Evolutionary conservation across 495 filamentous ascomycete genomes (phyloP), one percentile per base, ranked within the genome.

Genomic region (Aspergillus campestris): DNA sequence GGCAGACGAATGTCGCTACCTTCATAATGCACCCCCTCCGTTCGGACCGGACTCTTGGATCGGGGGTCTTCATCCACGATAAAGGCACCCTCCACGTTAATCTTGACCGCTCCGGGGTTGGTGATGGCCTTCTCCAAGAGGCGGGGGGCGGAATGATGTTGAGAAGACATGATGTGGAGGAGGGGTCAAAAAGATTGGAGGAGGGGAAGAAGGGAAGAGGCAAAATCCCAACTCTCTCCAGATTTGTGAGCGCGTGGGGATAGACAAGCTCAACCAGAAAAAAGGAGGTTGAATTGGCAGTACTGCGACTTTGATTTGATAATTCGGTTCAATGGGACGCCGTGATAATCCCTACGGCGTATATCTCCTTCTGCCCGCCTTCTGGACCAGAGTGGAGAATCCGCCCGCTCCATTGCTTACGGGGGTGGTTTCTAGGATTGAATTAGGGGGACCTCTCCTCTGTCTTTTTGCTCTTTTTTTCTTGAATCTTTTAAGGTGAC

Each of bases 11-110:
- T 97, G 58, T 95, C 91, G 53, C 84, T 85, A 24, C 84, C 87
- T 56, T 89, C 86, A 57, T 91, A 82, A 47, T 83, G 77, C 28
- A 76, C 78, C 13, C 80, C 81, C 44, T 82, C 77, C 28, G 71
- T 71, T 14, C 67, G 67, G 11, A 65, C 63, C 0, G 71, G 66
- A 32, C 66, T 71, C 42, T 64, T 61, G 18, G 71, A 68, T 39
- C 70, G 74, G 18, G 77, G 76, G 40, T 87, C 83, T 47, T 89
- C 81, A 57, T 95, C 88, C 49, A 92, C 89, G 46, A 98, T 97
- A 60, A 94, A 95, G 10, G 92, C 92, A 57, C 91, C 92, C 55
- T 84, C 80, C 38, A 97, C 91, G 57, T 98, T 96, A 64, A 98
- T 97, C 58, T 84, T 79, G 40, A 94, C 87, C 4, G 84, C 76